Evolutionary conservation across 1,139 yeast species (phyloP).

Genomic region (Sugiyamaella xylanicola): DNA sequence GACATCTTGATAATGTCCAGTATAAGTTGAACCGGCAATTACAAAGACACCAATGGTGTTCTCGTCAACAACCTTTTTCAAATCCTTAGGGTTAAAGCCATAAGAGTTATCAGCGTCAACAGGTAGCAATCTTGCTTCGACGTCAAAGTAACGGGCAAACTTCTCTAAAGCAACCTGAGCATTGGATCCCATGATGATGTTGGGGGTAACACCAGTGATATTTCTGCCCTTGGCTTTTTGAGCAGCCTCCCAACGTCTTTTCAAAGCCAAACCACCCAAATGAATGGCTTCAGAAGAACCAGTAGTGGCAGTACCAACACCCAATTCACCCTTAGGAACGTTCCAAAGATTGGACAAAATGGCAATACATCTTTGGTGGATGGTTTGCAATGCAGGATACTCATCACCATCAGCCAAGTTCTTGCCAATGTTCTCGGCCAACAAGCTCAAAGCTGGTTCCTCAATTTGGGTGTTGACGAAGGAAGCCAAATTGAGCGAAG

Average conservation of each 20-base stretch:
- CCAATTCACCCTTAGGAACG: constrained; percentile 58
- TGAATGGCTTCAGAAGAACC: constrained; percentile 94
- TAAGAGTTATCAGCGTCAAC: constrained; percentile 63
- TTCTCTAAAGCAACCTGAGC: constrained; percentile 95
- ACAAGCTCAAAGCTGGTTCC: constrained; percentile 54
- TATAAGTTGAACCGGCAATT: constrained; percentile 87
- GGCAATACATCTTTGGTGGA: constrained; percentile 80
- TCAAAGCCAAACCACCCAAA: constrained; percentile 91
- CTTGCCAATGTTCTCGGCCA: constrained; percentile 73
- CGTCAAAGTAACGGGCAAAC: constrained; percentile 92
- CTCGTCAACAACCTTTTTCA: constrained; percentile 73
- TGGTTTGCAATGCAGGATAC: constrained; percentile 80
- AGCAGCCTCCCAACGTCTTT: constrained; percentile 79
- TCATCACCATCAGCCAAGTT: constrained; percentile 93
- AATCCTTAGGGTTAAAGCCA: constrained; percentile 60
- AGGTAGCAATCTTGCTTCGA: constrained; percentile 75
- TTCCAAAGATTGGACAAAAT: constrained; percentile 82
- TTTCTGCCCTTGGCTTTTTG: constrained; percentile 59
- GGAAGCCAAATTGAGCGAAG: constrained; percentile 81
- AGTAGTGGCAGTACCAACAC: constrained; percentile 88
- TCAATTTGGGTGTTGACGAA: constrained; percentile 79
- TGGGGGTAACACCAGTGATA: constrained; percentile 53
- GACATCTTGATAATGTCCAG: constrained; percentile 89
- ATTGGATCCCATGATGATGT: constrained; percentile 91
- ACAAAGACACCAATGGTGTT: constrained; percentile 92